Conservation (phyloP, 345 rosid species). For the Linum tenue region DNA sequence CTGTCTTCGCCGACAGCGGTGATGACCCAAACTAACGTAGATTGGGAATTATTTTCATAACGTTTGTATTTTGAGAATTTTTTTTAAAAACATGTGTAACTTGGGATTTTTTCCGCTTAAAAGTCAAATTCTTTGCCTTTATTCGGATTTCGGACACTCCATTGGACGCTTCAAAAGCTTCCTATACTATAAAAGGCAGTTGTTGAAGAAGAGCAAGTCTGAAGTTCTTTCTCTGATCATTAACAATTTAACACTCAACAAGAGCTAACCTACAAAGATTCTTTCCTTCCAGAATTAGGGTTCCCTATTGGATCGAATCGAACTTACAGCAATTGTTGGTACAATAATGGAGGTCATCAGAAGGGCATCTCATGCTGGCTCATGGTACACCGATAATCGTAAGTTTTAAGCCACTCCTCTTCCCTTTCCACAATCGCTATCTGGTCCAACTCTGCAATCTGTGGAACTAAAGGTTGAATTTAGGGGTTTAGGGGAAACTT, state of each 20-base stretch:
- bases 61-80: no score
- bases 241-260: neutral
- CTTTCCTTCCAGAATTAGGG: neutral
- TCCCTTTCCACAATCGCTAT: neutral
- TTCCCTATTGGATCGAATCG: neutral
- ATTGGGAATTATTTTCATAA: no score
- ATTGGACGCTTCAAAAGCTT: no score
- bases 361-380: conserved; percentile 68
- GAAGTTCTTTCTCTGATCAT: neutral
- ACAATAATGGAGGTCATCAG: conserved; percentile 11
- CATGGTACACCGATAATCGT: conserved; percentile 78
- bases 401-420: conserved; percentile 17
- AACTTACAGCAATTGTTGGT: neutral
- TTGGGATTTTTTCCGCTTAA: no score
- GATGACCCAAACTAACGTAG: no score
- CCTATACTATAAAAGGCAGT: neutral
- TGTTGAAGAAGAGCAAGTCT: neutral
- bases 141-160: no score
- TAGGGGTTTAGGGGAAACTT: neutral
- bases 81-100: no score
- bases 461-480: neutral
- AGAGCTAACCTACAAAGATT: neutral
- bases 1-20: no score
- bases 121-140: no score
- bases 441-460: neutral